These are phyloP conservation scores for Karstenula rhodostoma DNA, from an alignment of 2,329 filamentous ascomycete genomes.

Conservation along the genomic window DNA sequence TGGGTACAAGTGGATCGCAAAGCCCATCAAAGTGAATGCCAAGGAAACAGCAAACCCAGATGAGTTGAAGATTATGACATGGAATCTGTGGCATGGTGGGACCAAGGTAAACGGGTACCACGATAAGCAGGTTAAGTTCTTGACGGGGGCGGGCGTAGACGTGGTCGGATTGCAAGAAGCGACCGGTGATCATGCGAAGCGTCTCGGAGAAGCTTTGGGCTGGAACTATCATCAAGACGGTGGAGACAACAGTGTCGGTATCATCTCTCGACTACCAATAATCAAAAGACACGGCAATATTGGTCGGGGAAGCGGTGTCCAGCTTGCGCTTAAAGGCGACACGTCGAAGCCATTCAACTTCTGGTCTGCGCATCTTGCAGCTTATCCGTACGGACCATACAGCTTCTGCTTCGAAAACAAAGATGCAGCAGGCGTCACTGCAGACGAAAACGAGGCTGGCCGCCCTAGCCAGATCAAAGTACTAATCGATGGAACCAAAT, in stretches of 20 bases:
- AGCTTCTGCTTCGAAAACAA: conserved; percentile 20
- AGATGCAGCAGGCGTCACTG: not conserved
- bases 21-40: conserved; percentile 15
- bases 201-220: conserved; percentile 19
- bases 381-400: conserved; percentile 19
- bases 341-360: conserved; percentile 18
- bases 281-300: conserved; percentile 14
- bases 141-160: conserved; percentile 12
- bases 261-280: conserved; percentile 21
- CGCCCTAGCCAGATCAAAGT: conserved; percentile 11
- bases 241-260: conserved; percentile 15
- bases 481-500: conserved; percentile 12
- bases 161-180: conserved; percentile 23
- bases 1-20: conserved; percentile 19
- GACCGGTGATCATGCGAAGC: conserved; percentile 15
- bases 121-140: conserved; percentile 19
- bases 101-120: conserved; percentile 20
- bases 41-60: conserved; percentile 5
- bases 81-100: conserved; percentile 20
- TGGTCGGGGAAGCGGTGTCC: conserved; percentile 13
- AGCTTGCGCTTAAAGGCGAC: conserved; percentile 13
- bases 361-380: conserved; percentile 16
- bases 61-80: conserved; percentile 17
- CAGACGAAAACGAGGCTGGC: conserved; percentile 9
- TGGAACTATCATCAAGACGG: conserved; percentile 21